Evolutionary conservation across 345 rosid species (phyloP), one percentile per base, ranked within the genome.

Genomic region (Gossypium thurberi): DNA sequence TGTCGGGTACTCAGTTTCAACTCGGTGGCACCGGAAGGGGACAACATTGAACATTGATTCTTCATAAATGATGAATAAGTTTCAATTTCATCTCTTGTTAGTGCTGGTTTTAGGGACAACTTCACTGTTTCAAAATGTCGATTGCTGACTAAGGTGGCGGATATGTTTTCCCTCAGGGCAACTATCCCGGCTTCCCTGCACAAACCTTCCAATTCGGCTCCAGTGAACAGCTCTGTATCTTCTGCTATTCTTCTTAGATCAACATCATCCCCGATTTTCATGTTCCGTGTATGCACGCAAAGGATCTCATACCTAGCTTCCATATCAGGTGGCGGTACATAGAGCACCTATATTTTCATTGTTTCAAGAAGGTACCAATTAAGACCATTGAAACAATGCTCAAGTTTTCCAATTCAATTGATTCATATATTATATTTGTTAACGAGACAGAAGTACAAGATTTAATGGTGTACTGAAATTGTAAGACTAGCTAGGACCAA

Each of bases 181-280:
- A 85, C 92, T 2, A 88, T 87, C 75, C 97, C 98, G 42, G 91
- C 91, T 87, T 95, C 97, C 78, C 86, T 71, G 72, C 99, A 95
- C 57, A 95, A 82, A 48, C 94, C 91, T 60, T 92, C 93, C 48
- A 92, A 83, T 66, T 95, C 98, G 0, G 98, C 97, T 57, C 99
- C 98, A 0, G 96, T 92, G 72, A 89, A 92, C n/a, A 88, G 87
- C 47, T 90, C 93, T 0, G 98, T 90, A 18, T 87, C 93, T 61
- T 85, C 88, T 2, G 99, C 97, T 57, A 89, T 81, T 71, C 82
- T 84, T 69, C 81, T 80, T 52, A 95, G 86, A 76, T 95, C 85
- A 50, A 95, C 88, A 43, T 92, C 99, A 43, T 82, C 61, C 13
- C 83, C 86, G 51, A 88, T 69, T 69, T 81, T 87, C 98, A 95